A percentile compares a stretch with the other conserved stretches of the same genome.
phyloP scores from a whole-genome alignment of 192 early-diverging fungal genomes.

The Backusella parvicylindrica region DNA sequence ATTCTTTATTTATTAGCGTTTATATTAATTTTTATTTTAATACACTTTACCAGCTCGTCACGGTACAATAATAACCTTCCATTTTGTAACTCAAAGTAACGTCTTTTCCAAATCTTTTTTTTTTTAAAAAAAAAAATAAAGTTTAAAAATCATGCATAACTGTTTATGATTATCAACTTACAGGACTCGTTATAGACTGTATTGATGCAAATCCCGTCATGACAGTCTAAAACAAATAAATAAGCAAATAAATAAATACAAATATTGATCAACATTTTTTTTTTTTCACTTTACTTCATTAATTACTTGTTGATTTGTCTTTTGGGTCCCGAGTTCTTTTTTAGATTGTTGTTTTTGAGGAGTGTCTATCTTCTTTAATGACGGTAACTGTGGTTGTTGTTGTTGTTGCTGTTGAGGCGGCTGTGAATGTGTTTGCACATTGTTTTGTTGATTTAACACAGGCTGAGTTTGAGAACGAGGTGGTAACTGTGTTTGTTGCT shows the following conservation, averaged over 20 bases:
- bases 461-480: conserved; percentile 15
- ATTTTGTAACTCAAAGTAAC: conserved; percentile 55
- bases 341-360: conserved; percentile 16
- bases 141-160: background rate
- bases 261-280: conserved; percentile 26
- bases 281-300: conserved; percentile 32
- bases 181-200: conserved; percentile 18
- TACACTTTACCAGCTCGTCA: conserved; percentile 35
- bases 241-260: conserved; percentile 13
- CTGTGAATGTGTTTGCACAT: background rate
- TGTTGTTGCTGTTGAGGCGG: conserved; percentile 6
- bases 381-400: background rate
- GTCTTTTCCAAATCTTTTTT: conserved; percentile 60
- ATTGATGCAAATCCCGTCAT: conserved; percentile 32
- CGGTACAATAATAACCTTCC: conserved; percentile 44
- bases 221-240: conserved; percentile 18
- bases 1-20: background rate
- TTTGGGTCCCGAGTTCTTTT: conserved; percentile 31
- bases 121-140: conserved; percentile 17
- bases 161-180: conserved; percentile 7
- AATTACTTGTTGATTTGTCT: conserved; percentile 30
- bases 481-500: conserved; percentile 12
- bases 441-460: background rate
- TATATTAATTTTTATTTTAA: background rate
- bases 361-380: conserved; percentile 14